A percentile compares a stretch with the other conserved stretches of the same genome.
Conservation (phyloP, 2,329 filamentous ascomycete genomes). For the Talaromyces sp. region DNA sequence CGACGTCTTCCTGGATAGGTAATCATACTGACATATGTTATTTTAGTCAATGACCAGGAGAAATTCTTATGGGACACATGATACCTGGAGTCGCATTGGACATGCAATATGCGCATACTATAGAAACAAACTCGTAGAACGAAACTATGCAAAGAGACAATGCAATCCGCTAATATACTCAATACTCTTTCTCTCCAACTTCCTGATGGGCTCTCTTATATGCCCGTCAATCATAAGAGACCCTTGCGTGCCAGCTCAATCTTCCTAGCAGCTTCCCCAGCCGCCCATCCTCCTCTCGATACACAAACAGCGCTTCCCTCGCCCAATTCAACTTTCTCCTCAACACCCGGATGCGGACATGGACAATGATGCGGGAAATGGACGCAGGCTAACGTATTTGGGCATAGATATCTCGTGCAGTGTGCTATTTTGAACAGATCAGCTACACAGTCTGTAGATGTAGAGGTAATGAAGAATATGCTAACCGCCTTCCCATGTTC, state of each 20-base stretch:
- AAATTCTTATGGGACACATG: neutral
- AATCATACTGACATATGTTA: neutral
- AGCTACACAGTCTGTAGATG: neutral
- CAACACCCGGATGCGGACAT: constrained; percentile 71
- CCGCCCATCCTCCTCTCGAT: constrained; percentile 47
- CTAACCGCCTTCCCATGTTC: constrained; percentile 64
- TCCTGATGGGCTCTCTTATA: neutral
- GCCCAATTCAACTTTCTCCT: constrained; percentile 69
- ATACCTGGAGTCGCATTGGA: neutral
- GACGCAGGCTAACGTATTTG: constrained; percentile 89
- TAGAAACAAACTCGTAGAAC: neutral
- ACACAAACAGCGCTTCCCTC: constrained; percentile 49
- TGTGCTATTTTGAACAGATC: constrained; percentile 52
- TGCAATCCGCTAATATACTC: constrained; percentile 5
- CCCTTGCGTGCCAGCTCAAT: constrained; percentile 50
- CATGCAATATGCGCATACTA: neutral
- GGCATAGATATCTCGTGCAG: constrained; percentile 92
- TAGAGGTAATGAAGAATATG: neutral
- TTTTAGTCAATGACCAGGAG: neutral
- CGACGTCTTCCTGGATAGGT: neutral
- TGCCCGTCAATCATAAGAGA: constrained; percentile 35
- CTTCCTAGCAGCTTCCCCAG: constrained; percentile 46
- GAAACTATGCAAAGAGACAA: neutral
- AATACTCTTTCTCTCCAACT: neutral
- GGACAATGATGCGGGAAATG: constrained; percentile 97